phyloP scores from a whole-genome alignment of 2,329 filamentous ascomycete species.

The Fusarium luffae region DNA sequence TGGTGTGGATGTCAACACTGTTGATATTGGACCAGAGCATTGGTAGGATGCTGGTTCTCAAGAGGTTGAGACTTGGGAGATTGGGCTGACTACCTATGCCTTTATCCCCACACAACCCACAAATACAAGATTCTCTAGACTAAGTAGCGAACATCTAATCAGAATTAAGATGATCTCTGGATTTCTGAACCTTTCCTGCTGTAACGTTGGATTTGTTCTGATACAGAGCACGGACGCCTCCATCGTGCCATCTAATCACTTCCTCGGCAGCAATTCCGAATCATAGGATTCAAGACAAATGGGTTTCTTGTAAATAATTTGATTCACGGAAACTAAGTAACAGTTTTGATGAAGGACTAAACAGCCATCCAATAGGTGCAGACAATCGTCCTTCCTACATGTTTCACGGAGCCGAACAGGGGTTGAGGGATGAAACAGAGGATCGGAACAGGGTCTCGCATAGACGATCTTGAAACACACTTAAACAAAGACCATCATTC shows the following conservation, averaged over 20 bases:
- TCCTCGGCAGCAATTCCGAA: neutral
- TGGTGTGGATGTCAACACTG: conserved; percentile 74
- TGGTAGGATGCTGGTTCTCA: conserved; percentile 5
- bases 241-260: too few relatives aligned
- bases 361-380: neutral
- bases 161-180: neutral
- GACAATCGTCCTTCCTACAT: neutral
- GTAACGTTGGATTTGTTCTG: neutral
- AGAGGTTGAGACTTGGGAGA: neutral
- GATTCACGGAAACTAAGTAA: neutral
- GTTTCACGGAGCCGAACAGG: conserved; percentile 13
- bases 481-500: conserved; percentile 1
- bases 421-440: conserved; percentile 23
- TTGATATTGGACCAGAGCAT: conserved; percentile 61
- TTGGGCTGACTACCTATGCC: neutral
- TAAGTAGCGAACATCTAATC: neutral
- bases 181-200: neutral
- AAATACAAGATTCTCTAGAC: neutral
- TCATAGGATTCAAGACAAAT: neutral
- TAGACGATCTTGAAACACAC: conserved; percentile 32
- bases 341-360: neutral
- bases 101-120: neutral
- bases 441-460: conserved; percentile 25
- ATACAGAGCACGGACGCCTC: neutral
- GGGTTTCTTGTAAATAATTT: neutral